phyloP scores from a whole-genome alignment of 192 early-diverging fungal species.

The Coemansia javaensis region DNA sequence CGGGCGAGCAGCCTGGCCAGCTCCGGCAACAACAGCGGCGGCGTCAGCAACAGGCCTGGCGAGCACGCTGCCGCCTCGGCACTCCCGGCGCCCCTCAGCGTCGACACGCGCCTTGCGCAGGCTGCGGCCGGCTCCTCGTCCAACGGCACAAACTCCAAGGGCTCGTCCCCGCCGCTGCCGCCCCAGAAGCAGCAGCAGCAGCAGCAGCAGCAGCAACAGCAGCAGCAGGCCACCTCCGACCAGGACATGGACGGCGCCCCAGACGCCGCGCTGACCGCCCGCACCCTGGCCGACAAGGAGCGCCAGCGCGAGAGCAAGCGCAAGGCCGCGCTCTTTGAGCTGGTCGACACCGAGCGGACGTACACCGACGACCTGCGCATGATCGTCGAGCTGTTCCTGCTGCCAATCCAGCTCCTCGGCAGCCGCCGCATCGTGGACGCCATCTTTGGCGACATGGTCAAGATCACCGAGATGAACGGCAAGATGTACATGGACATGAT shows the following conservation, averaged over 20 bases:
- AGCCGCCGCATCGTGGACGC: slow-evolving; percentile 48
- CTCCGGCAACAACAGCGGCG: too few species aligned
- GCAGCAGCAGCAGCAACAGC: too few species aligned
- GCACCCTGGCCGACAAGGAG: slow-evolving; percentile 23
- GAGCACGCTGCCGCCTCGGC: background rate
- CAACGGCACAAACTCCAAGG: background rate
- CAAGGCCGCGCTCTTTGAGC: slow-evolving; percentile 48
- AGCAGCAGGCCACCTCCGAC: too few species aligned
- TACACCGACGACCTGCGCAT: slow-evolving; percentile 47
- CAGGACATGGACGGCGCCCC: too few species aligned
- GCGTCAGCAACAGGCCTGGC: too few species aligned
- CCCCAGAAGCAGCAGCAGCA: too few species aligned
- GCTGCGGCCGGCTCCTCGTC: background rate
- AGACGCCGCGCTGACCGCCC: slow-evolving; percentile 6
- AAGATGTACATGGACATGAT: slow-evolving; percentile 50
- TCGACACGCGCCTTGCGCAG: slow-evolving; percentile 20
- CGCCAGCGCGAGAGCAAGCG: slow-evolving; percentile 42
- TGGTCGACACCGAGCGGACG: slow-evolving; percentile 41
- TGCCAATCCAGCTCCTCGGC: slow-evolving; percentile 42
- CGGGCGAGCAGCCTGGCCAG: slow-evolving; percentile 33
- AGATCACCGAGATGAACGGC: slow-evolving; percentile 50
- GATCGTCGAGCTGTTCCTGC: slow-evolving; percentile 49
- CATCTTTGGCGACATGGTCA: slow-evolving; percentile 50
- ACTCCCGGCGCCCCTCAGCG: slow-evolving; percentile 9
- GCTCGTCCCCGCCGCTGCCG: slow-evolving; percentile 1